Evolutionary conservation across 805 yeast genomes (phyloP), one percentile per base, ranked within the genome.

Genomic region (Starmerella floris): DNA sequence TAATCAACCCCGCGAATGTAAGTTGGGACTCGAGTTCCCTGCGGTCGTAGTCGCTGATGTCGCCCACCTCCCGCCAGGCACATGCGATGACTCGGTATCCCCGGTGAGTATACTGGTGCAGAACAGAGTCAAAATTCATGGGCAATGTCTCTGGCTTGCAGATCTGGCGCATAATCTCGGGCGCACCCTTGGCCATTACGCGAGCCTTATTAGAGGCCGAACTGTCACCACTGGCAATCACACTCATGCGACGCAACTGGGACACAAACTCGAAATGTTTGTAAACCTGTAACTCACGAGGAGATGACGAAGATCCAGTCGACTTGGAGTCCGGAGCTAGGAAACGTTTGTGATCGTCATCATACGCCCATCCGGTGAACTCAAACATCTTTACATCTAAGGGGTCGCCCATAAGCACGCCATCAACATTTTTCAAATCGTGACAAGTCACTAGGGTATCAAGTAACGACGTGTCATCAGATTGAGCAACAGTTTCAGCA

Each of bases 1-100:
- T 69, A 46, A 91, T 82, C 53, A 91, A 85, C 0, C 99, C 99
- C 35, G 79, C 59, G 58, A 91, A 87, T 17, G 66, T 72, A 52
- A 91, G 63, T 32, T 76, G 72, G 4, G 67, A 56, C 60, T 91
- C 99, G 17, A 79, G 74, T 20, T 69, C 72, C 15, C 71, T 79
- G 51, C 99, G 72, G 11, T 46, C 48, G 26, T 51, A 52, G 45
- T 79, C 59, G 56, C 83, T 83, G 25, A 68, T 72, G 54, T 87
- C 63, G 32, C 76, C 72, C 3, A 69, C 59, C 58, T 87, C 95
- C 17, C 78, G 74, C 25, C 48, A 51, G n/a, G 95, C 97, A 59
- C 94, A 79, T 0, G 95, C 97, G 62, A 91, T 91, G 1, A 91
- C 96, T 56, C 99, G 76, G 59, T 78, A 84, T 1, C 99, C 99